Evolutionary conservation across 2,329 filamentous ascomycete genomes (phyloP).

Genomic region (Pyrenochaeta sp.): DNA sequence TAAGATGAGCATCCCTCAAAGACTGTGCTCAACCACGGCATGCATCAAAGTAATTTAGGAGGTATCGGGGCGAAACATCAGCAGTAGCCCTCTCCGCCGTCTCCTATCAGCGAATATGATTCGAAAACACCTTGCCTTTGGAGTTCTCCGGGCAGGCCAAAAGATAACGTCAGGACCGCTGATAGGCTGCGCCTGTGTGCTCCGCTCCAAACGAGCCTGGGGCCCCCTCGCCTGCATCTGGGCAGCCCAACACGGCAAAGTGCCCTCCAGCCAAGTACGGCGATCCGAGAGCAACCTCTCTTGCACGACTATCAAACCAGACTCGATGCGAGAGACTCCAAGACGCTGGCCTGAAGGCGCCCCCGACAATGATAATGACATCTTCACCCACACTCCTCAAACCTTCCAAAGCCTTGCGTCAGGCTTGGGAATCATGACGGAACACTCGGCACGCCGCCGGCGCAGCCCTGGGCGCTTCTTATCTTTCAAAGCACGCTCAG

Average conservation of each 20-base stretch:
- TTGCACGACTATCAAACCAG: background rate
- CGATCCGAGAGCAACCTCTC: background rate
- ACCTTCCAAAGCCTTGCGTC: background rate
- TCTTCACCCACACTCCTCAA: background rate
- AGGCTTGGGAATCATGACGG: background rate
- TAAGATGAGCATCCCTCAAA: no score
- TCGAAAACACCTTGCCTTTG: slow-evolving; percentile 14
- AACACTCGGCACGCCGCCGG: background rate
- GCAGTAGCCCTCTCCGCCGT: slow-evolving; percentile 1
- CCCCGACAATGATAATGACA: background rate
- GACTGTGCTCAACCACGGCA: background rate
- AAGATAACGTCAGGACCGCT: slow-evolving; percentile 24
- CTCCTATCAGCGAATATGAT: slow-evolving; percentile 19
- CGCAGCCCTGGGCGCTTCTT: background rate
- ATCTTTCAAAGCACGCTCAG: background rate
- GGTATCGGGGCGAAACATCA: slow-evolving; percentile 2
- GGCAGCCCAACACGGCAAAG: slow-evolving; percentile 3
- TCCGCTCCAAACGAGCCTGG: slow-evolving; percentile 1
- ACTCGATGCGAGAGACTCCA: background rate
- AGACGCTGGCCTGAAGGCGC: background rate
- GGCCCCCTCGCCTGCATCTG: background rate
- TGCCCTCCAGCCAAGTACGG: slow-evolving; percentile 1
- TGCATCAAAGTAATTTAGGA: slow-evolving; percentile 3
- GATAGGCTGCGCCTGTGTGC: slow-evolving; percentile 20
- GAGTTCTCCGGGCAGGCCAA: slow-evolving; percentile 14